Conservation (phyloP, 768 basidiomycete genomes). For the Tylopilus sp. region DNA sequence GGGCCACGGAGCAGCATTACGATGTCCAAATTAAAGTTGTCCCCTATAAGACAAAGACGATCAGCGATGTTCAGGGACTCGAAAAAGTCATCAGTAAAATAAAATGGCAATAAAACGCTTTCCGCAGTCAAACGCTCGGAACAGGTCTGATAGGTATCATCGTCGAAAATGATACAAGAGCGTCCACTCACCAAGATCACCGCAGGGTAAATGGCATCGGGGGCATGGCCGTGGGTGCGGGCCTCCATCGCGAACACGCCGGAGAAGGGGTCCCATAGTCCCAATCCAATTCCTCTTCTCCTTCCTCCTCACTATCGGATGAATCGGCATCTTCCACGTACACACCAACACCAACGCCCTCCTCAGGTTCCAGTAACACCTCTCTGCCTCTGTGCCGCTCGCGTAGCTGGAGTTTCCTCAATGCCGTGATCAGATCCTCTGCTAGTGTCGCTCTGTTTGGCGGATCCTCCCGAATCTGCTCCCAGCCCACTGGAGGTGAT, state of each 20-base stretch:
- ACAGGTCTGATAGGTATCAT: slow-evolving; percentile 82
- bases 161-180: slow-evolving; percentile 28
- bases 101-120: slow-evolving; percentile 62
- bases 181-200: slow-evolving; percentile 25
- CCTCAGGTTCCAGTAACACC: slow-evolving; percentile 64
- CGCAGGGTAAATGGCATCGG: slow-evolving; percentile 36
- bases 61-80: too few species aligned
- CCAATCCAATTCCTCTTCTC: slow-evolving; percentile 48
- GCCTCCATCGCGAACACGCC: slow-evolving; percentile 48
- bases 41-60: too few species aligned
- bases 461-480: slow-evolving; percentile 84
- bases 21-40: not conserved
- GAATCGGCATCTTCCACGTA: slow-evolving; percentile 74
- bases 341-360: slow-evolving; percentile 70
- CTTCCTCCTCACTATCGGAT: slow-evolving; percentile 27
- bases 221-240: slow-evolving; percentile 54
- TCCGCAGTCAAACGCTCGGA: slow-evolving; percentile 61
- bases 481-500: slow-evolving; percentile 97
- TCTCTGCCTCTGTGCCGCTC: slow-evolving; percentile 42
- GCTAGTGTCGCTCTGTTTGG: slow-evolving; percentile 84
- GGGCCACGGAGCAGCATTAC: not conserved
- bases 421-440: slow-evolving; percentile 79
- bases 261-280: slow-evolving; percentile 51
- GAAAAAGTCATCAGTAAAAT: slow-evolving; percentile 30
- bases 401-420: slow-evolving; percentile 63